phyloP scores from a whole-genome alignment of 768 basidiomycete species.

The Suillus subluteus region DNA sequence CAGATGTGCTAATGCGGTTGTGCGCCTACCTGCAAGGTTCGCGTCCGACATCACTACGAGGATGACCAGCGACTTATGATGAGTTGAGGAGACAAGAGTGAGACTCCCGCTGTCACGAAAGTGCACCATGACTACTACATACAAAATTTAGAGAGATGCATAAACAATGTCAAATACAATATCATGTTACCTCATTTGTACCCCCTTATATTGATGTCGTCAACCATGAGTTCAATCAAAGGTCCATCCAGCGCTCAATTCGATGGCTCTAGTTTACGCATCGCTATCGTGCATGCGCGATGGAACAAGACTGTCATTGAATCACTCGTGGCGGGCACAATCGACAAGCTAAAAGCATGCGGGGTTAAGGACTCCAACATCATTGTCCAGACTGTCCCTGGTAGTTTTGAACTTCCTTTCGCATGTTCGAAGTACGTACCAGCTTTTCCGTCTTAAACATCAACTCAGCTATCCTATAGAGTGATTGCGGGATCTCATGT shows the following conservation, averaged over 20 bases:
- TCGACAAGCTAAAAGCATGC: conserved; percentile 76
- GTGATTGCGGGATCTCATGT: conserved; percentile 87
- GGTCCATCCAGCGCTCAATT: conserved; percentile 63
- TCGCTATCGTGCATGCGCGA: conserved; percentile 93
- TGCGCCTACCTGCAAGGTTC: conserved; percentile 53
- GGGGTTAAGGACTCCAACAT: conserved; percentile 94
- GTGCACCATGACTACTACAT: not conserved
- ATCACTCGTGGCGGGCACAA: conserved; percentile 78
- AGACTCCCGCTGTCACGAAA: not conserved
- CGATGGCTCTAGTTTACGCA: conserved; percentile 81
- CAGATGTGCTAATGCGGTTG: no score
- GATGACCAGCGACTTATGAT: not conserved
- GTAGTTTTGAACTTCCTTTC: conserved; percentile 92
- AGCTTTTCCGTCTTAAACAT: conserved; percentile 9
- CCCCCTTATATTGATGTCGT: not conserved
- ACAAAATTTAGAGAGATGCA: conserved; percentile 6
- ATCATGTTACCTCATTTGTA: not conserved
- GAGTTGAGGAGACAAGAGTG: not conserved
- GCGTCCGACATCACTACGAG: conserved; percentile 43
- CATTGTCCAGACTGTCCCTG: conserved; percentile 88
- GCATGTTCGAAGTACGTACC: conserved; percentile 75
- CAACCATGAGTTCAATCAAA: conserved; percentile 62
- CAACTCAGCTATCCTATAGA: conserved; percentile 44
- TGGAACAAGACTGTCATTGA: conserved; percentile 94
- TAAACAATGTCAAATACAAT: conserved; percentile 4